Evolutionary conservation across 192 early-diverging fungal genomes (phyloP).

Genomic region (Backusella sp.): DNA sequence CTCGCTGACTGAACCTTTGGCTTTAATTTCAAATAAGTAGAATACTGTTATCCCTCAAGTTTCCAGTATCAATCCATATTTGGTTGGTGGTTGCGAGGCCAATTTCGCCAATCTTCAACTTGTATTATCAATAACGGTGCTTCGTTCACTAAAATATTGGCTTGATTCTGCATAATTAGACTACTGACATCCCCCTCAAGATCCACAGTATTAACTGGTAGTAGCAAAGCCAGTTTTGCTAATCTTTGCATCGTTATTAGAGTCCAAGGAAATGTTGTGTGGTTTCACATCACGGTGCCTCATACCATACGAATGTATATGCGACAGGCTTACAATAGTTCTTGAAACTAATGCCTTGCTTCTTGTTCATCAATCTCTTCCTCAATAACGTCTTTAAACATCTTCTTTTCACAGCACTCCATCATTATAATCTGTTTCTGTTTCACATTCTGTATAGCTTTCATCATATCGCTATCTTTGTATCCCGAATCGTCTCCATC

Average conservation of each 20-base stretch:
- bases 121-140: too few relatives aligned
- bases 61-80: conserved; percentile 25
- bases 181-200: too few relatives aligned
- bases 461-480: conserved; percentile 37
- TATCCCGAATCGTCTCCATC: conserved; percentile 35
- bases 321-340: conserved; percentile 88
- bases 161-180: too few relatives aligned
- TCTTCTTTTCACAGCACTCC: conserved; percentile 98
- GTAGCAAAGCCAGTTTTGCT: conserved; percentile 73
- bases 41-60: neutral
- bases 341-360: conserved; percentile 78
- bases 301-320: conserved; percentile 87
- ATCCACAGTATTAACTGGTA: too few relatives aligned
- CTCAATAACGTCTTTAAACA: conserved; percentile 79
- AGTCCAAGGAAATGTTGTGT: conserved; percentile 76
- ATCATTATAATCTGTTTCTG: conserved; percentile 27
- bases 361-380: conserved; percentile 77
- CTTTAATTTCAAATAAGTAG: neutral
- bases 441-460: conserved; percentile 29
- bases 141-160: too few relatives aligned
- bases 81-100: conserved; percentile 45
- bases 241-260: conserved; percentile 55
- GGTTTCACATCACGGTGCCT: conserved; percentile 92
- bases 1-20: neutral
- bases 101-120: too few relatives aligned